A percentile compares a stretch with the other conserved stretches of the same genome.
These are phyloP conservation scores for Epichloe bromicola DNA, from an alignment of 2,329 filamentous ascomycete genomes.

Conservation along the genomic window DNA sequence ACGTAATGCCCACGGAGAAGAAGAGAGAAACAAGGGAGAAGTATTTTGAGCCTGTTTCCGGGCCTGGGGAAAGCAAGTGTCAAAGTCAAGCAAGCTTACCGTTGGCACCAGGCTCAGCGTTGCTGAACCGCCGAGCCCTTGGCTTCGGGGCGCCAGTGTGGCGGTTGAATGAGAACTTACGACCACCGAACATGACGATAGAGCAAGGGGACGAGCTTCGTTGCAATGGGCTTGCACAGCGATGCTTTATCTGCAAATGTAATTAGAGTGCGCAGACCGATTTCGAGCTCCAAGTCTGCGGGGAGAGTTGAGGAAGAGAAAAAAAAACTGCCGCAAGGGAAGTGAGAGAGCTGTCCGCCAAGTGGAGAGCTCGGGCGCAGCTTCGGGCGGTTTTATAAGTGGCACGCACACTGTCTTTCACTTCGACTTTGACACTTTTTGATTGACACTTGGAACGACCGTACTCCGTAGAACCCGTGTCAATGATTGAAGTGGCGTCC, in stretches of 20 bases:
- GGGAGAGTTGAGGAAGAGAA: neutral
- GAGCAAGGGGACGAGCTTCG: neutral
- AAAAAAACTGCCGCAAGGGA: neutral
- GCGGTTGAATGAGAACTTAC: conserved; percentile 56
- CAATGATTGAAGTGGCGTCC: neutral
- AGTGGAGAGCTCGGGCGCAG: conserved; percentile 3
- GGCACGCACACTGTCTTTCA: neutral
- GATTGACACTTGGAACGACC: neutral
- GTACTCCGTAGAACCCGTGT: neutral
- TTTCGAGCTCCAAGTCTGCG: neutral
- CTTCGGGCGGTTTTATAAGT: conserved; percentile 2
- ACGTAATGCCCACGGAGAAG: neutral
- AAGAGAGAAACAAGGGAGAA: neutral
- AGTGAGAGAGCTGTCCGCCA: neutral
- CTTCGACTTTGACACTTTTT: neutral
- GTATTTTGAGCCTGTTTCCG: neutral
- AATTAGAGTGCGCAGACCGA: neutral
- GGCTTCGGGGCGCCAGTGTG: conserved; percentile 48
- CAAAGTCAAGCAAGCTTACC: conserved; percentile 28
- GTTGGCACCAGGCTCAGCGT: conserved; percentile 41
- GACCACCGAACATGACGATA: conserved; percentile 36
- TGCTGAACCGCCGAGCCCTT: conserved; percentile 41
- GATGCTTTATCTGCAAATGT: neutral
- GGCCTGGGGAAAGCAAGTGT: neutral
- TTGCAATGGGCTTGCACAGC: neutral